Evolutionary conservation across 2,329 filamentous ascomycete genomes (phyloP).

Genomic region (Botrytis galanthina): DNA sequence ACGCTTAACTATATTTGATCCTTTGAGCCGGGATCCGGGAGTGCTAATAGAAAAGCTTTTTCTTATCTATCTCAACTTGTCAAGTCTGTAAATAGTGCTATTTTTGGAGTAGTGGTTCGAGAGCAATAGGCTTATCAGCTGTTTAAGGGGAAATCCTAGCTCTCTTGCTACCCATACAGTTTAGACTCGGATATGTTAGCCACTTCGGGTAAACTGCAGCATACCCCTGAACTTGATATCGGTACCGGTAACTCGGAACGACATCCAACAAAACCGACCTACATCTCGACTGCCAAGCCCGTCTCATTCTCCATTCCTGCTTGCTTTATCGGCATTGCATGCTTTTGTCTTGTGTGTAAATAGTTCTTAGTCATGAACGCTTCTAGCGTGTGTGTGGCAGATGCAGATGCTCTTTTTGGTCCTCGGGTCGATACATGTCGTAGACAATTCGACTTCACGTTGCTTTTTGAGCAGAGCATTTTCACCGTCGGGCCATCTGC

Average conservation of each 20-base stretch:
- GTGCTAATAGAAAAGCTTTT: not conserved
- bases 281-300: not conserved
- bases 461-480: constrained; percentile 31
- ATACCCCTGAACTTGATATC: not conserved
- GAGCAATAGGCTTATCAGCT: not conserved
- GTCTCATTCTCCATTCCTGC: not conserved
- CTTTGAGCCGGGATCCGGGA: not conserved
- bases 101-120: not conserved
- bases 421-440: constrained; percentile 1
- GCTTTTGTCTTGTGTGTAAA: not conserved
- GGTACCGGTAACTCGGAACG: not conserved
- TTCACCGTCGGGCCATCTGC: constrained; percentile 28
- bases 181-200: not conserved
- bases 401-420: constrained; percentile 13
- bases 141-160: not conserved
- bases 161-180: not conserved
- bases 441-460: constrained; percentile 30
- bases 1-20: not conserved
- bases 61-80: not conserved
- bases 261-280: not conserved
- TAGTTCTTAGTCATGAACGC: not conserved
- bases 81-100: not conserved
- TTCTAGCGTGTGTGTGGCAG: constrained; percentile 39
- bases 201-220: not conserved
- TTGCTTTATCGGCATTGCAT: not conserved